Base-by-base conservation (phyloP, 768 basidiomycete species). In the Tylopilus balloui region DNA sequence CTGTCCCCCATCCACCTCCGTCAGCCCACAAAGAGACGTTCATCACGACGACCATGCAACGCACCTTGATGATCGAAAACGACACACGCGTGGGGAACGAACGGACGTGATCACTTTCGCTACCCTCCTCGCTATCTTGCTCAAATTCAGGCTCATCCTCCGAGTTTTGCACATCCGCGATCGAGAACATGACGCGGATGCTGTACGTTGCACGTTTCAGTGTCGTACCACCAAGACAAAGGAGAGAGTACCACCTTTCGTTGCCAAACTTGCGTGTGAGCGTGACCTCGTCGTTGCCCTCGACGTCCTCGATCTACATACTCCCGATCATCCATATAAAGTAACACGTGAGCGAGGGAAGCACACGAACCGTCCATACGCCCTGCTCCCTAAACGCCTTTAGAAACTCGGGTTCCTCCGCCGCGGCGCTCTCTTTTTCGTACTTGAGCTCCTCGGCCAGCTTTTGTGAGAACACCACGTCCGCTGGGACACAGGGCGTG, bases 141-240 rank as follows among this genome's bases (percentile, higher is more conserved):
- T 71, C 71, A 40, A 68, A 69, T 34, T 60, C 65, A 29, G 69
- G 59, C 39, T 72, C 71, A n/a, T 72, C 70, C 19, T 72, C 72
- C 47, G 62, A 59, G 8, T 65, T 66, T 58, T 89, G 81, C 45
- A 95, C 75, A 68, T 97, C 94, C 34, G 88, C 85, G 57, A 95
- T 89, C 51, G 92, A 92, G 79, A 98, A 96, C 68, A 92, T 84
- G 63, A 94, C 66, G 27, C 86, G 88, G 67, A 98, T 79, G 57
- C 50, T 51, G 13, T 1, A 20, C 9, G 9, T 15, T 1, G 11
- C 15, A 25, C 15, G 29, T 31, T n/a, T n/a, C 38, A 17, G n/a
- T 14, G 9, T 19, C 9, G 2, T 13, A 31, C 24, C 14, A 14
- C 21, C 19, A 4, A 11, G 2, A 6, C 14, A 6, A 19, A 4